Evolutionary conservation across 169 alveolate species (phyloP), one percentile per base, ranked within the genome.

Genomic region (Babesia gibsoni): DNA sequence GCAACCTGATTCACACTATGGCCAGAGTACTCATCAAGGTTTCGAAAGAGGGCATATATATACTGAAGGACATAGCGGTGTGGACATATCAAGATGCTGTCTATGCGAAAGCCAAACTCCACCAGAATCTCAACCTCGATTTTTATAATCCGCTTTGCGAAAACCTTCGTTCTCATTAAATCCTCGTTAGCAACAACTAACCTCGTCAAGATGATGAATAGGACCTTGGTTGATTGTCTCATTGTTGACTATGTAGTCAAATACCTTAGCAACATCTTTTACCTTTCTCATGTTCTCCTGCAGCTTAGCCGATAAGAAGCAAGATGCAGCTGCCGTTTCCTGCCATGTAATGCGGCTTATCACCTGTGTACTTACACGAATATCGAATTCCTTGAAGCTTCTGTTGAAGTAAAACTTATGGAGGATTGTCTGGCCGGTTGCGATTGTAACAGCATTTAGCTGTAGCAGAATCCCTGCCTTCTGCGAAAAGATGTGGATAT

Each of bases 221-320:
- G 61, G 57, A 25, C 30, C 22, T n/a, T 27, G 4, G 27, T 20
- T 14, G 23, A 37, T 57, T 2, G 20, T 35, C 52, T 79, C 83
- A 39, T 61, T n/a, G 50, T 69, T 41, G 25, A 43, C 41, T 54
- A 79, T n/a, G 37, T 46, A 89, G 69, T 92, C 92, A 52, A 92
- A 90, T 14, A 91, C 84, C 22, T 85, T 87, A 48, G 91, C 90
- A 3, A 91, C 79, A 50, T 91, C 93, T 69, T 88, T 75, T 39
- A 92, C 84, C 36, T 93, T 90, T 6, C 95, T 81, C 39, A 91
- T 91, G 50, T 92, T 90, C 69, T 94, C 97, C 56, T 91, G 96
- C 65, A 91, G 63, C 61, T 94, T 94, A 56, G 94, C 89, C 9
- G 96, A 94, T 33, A 94, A 56, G 73, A 90, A 91, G 37, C 92